phyloP scores from a whole-genome alignment of 306 rosid genomes.

The Citrullus colocynthis region DNA sequence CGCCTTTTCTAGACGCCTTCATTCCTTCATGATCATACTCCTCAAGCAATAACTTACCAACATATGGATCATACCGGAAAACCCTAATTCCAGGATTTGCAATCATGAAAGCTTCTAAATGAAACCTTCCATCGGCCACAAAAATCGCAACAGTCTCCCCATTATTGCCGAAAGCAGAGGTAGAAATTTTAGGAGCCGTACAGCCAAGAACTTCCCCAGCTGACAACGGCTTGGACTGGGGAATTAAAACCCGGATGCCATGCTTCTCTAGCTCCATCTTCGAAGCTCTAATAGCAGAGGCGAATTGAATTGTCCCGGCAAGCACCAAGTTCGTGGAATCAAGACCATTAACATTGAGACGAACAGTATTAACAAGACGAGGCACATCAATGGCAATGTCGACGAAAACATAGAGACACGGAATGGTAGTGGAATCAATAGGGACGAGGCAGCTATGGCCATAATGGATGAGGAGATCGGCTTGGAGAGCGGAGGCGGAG shows the following conservation, averaged over 20 bases:
- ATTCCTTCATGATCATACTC: conserved; percentile 81
- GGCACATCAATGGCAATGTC: conserved; percentile 58
- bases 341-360: conserved; percentile 26
- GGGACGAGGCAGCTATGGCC: conserved; percentile 97
- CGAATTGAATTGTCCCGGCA: conserved; percentile 87
- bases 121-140: conserved; percentile 89
- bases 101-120: conserved; percentile 85
- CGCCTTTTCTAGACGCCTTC: conserved; percentile 56
- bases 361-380: conserved; percentile 42
- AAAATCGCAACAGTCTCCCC: conserved; percentile 46
- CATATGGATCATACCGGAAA: conserved; percentile 74
- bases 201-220: conserved; percentile 93
- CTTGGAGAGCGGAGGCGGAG: conserved; percentile 52
- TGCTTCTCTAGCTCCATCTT: conserved; percentile 54
- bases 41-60: conserved; percentile 72
- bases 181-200: conserved; percentile 61
- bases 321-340: conserved; percentile 27
- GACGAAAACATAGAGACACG: conserved; percentile 84
- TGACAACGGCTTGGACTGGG: conserved; percentile 77
- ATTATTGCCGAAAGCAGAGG: conserved; percentile 10
- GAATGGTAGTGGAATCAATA: conserved; percentile 56
- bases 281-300: conserved; percentile 56
- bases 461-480: conserved; percentile 66
- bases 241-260: conserved; percentile 65
- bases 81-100: conserved; percentile 70